Evolutionary conservation across 2,329 filamentous ascomycete species (phyloP), one percentile per base, ranked within the genome.

Genomic region (Hypoxylon rubiginosum): DNA sequence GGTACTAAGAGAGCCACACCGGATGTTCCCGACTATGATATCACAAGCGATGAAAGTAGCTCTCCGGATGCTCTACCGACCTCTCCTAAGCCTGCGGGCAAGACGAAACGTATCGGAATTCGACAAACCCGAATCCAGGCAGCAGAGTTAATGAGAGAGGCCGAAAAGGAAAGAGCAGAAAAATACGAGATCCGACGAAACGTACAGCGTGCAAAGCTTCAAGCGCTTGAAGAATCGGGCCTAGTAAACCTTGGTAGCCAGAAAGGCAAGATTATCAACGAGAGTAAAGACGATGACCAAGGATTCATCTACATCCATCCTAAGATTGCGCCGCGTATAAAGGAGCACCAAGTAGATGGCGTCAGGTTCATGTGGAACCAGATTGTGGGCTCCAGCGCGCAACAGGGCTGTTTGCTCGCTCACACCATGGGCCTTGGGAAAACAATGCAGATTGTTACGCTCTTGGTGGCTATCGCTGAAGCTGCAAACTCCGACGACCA

Each of bases 351-450:
- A 74, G 83, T 97, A 50, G 84, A 88, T 0, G 94, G 94, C 1
- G 88, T 97, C 19, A 90, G 90, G 10, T 97, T 97, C 78, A 87
- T 97, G 83, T 97, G 94, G 93, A 90, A 93, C 70, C 91, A 95
- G 68, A 82, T 97, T 48, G 87, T 95, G 5, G 85, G 89, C 59
- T 76, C 82, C 1, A 80, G 84, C 3, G 80, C 82, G 4, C 84
- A 85, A 17, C 90, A 94, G 77, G 94, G 94, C 2, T 97, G 92
- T 74, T 84, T 97, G 11, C 83, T 97, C 19, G 92, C 94, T 5
- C 94, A 97, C 76, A 93, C 92, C 0, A 97, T 97, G 94, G 94
- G 94, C 1, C 81, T 97, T 2, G 94, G 94, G 15, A 97, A 97
- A 81, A 97, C 94, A 0, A 93, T 97, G 90, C 94, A 97, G 80